Evolutionary conservation across 2,329 filamentous ascomycete genomes (phyloP), one percentile per base, ranked within the genome.

Genomic region (Pochonia chlamydosporia): DNA sequence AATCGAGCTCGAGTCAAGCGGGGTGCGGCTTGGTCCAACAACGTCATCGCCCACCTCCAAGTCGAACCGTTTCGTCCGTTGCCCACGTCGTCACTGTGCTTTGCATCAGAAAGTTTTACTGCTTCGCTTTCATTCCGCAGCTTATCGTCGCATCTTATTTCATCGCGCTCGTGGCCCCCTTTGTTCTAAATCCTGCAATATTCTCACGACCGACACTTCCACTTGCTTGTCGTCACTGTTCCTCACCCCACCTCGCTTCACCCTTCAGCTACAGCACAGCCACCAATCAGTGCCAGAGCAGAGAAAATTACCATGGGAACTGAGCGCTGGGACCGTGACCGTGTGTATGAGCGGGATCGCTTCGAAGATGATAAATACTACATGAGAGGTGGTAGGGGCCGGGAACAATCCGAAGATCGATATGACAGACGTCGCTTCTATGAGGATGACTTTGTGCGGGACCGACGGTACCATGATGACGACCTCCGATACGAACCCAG

Each of bases 381-480:
- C 40, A 62, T 62, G 58, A 58, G 59, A 16, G 63, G 65, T 43
- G 61, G 58, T 41, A 60, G 68, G 31, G 47, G 54, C 23, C 70
- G 73, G 50, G 75, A 78, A 35, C 65, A 63, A 46, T 77, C 75
- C 3, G 75, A 77, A 46, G 74, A 76, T 28, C 67, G 71, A 41
- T 70, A 70, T 52, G 74, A 78, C 51, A 72, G 73, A 46, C 66
- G 71, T 49, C 62, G 64, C 21, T 68, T 69, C 37, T 73, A 74
- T 52, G 75, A 80, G 23, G 74, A 76, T 20, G 61, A 68, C 40
- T 53, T 64, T 10, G 58, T 70, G 39, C 72, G 73, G 35, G 78
- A 83, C 44, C 71, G 71, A 35, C 74, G 74, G 52, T 71, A 73
- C 49, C 73, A 76, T 51, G 81, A 84, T 18, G 79, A 85, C 3